These are phyloP conservation scores for Gilbertella persicaria DNA, from an alignment of 371 early-diverging fungal genomes.

Conservation along the genomic window DNA sequence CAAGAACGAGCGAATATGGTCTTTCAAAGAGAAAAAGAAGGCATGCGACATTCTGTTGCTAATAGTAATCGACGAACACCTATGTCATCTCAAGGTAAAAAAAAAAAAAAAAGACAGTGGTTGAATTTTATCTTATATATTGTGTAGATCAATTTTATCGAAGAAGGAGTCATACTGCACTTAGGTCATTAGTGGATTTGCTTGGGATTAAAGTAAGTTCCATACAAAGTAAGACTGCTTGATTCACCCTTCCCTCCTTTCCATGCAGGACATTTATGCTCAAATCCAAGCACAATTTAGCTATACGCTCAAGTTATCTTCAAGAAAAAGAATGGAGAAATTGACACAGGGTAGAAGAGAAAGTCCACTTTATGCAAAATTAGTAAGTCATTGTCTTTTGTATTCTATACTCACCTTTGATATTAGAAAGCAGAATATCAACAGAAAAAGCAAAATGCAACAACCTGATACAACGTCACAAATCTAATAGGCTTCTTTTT, in stretches of 20 bases:
- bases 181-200: constrained; percentile 54
- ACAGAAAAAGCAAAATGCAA: constrained; percentile 17
- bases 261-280: constrained; percentile 48
- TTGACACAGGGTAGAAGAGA: constrained; percentile 40
- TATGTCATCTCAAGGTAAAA: constrained; percentile 45
- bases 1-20: constrained; percentile 60
- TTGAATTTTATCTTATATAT: not conserved
- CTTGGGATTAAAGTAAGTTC: constrained; percentile 50
- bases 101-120: constrained; percentile 4
- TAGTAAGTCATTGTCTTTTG: constrained; percentile 20
- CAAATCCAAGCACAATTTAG: constrained; percentile 59
- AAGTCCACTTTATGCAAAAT: constrained; percentile 33
- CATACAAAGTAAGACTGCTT: too few species aligned
- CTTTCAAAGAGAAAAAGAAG: constrained; percentile 46
- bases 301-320: constrained; percentile 52
- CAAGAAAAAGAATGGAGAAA: constrained; percentile 49
- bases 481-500: not conserved
- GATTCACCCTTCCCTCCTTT: not conserved
- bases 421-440: constrained; percentile 28
- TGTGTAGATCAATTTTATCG: constrained; percentile 51
- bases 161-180: constrained; percentile 50
- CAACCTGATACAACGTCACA: not conserved
- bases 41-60: constrained; percentile 38
- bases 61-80: constrained; percentile 48
- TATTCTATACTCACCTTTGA: not conserved